These are phyloP conservation scores for Lecanoromycetidae sp. DNA, from an alignment of 2,329 filamentous ascomycete genomes.

Conservation along the genomic window DNA sequence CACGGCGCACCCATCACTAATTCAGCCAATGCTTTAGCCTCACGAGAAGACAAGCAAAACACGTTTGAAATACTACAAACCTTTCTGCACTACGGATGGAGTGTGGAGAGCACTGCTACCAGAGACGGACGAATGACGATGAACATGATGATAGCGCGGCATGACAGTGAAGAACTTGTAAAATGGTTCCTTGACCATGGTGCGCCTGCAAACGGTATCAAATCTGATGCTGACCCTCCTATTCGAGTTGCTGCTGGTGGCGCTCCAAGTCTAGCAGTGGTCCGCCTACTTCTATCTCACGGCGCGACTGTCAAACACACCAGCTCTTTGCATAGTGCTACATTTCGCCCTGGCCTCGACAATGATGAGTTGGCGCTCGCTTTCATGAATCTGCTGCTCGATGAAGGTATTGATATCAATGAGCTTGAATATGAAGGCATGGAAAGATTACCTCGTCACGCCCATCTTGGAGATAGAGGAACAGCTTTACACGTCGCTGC, in stretches of 20 bases:
- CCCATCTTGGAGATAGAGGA: not conserved
- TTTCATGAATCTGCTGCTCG: not conserved
- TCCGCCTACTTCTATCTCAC: not conserved
- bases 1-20: not conserved
- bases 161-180: not conserved
- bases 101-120: not conserved
- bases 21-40: not conserved
- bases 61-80: not conserved
- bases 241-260: not conserved
- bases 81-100: not conserved
- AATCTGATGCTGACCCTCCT: not conserved
- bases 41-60: not conserved
- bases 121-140: not conserved
- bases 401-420: conserved; percentile 1
- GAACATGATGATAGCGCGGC: not conserved
- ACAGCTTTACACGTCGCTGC: not conserved
- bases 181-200: conserved; percentile 1
- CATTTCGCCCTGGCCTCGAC: not conserved
- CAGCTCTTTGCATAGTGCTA: not conserved
- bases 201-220: not conserved
- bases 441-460: not conserved
- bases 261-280: not conserved
- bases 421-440: not conserved
- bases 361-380: not conserved
- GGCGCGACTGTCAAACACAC: not conserved